Evolutionary conservation across 345 rosid species (phyloP).

Genomic region (Murraya koenigii): DNA sequence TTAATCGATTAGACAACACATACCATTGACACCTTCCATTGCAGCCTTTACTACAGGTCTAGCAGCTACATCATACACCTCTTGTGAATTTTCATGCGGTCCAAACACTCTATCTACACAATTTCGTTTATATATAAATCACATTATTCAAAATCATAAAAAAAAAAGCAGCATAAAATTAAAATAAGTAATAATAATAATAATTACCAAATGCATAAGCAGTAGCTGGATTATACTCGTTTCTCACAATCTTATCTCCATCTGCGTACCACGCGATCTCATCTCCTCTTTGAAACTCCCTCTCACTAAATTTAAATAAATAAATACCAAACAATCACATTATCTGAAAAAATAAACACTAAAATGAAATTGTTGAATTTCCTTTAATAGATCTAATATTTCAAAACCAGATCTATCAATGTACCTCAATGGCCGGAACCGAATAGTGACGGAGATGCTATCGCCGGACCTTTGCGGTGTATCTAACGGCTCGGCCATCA

Average conservation of each 20-base stretch:
- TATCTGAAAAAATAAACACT: background rate
- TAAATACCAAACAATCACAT: constrained; percentile 7
- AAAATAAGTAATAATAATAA: background rate
- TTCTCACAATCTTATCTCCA: constrained; percentile 87
- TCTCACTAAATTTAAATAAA: constrained; percentile 48
- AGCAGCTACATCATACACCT: constrained; percentile 92
- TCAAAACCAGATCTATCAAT: constrained; percentile 48
- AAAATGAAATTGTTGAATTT: constrained; percentile 13
- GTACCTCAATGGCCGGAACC: constrained; percentile 95
- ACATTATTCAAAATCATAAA: background rate
- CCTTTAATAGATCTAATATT: constrained; percentile 47
- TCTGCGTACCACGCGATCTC: constrained; percentile 98
- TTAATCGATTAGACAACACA: constrained; percentile 11
- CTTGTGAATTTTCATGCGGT: constrained; percentile 68
- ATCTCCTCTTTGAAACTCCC: constrained; percentile 93
- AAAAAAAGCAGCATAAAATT: background rate
- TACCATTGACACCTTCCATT: constrained; percentile 99
- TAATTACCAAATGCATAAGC: constrained; percentile 89
- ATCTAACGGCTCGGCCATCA: constrained; percentile 63
- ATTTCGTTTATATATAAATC: background rate
- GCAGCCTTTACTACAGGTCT: constrained; percentile 96
- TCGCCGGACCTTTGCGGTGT: constrained; percentile 58
- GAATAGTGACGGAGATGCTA: constrained; percentile 95
- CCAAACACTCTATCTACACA: constrained; percentile 84
- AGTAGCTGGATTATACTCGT: constrained; percentile 81